A percentile compares a stretch with the other conserved stretches of the same genome.
Evolutionary conservation across 2,329 filamentous ascomycete genomes (phyloP).

Genomic region (Ceratocystis huliohia): DNA sequence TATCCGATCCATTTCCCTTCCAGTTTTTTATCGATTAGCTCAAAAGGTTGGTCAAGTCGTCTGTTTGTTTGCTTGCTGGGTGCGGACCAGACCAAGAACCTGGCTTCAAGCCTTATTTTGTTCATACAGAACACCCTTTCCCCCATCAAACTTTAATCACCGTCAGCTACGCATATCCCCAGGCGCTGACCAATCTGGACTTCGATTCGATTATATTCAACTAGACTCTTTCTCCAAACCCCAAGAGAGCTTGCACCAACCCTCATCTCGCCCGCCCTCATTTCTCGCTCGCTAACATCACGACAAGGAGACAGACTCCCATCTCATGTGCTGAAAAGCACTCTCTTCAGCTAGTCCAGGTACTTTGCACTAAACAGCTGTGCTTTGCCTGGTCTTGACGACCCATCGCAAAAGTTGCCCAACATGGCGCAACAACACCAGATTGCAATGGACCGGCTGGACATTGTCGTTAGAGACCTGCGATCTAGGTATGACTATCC

Average conservation of each 20-base stretch:
- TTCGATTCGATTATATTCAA: too few relatives aligned
- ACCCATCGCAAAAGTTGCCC: conserved; percentile 16
- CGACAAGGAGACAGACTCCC: background rate
- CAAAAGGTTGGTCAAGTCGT: background rate
- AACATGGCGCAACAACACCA: conserved; percentile 31
- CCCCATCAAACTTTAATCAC: too few relatives aligned
- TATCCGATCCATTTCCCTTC: background rate
- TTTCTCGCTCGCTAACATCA: background rate
- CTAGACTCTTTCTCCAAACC: background rate
- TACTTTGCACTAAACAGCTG: conserved; percentile 13
- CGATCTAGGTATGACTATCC: conserved; percentile 37
- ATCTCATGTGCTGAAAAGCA: conserved; percentile 17
- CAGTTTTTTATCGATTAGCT: conserved; percentile 7
- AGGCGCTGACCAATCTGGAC: background rate
- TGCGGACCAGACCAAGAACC: background rate
- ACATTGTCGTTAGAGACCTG: conserved; percentile 42
- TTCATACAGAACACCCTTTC: background rate
- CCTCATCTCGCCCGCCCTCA: background rate
- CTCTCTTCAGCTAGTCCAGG: conserved; percentile 10
- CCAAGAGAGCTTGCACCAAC: background rate
- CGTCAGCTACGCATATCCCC: too few relatives aligned
- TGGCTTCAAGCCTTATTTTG: background rate
- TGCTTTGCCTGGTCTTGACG: conserved; percentile 16
- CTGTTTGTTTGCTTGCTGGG: background rate
- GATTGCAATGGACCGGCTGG: conserved; percentile 43